phyloP scores from a whole-genome alignment of 2,329 filamentous ascomycete genomes.

The Neofusicoccum kwambonambiense region DNA sequence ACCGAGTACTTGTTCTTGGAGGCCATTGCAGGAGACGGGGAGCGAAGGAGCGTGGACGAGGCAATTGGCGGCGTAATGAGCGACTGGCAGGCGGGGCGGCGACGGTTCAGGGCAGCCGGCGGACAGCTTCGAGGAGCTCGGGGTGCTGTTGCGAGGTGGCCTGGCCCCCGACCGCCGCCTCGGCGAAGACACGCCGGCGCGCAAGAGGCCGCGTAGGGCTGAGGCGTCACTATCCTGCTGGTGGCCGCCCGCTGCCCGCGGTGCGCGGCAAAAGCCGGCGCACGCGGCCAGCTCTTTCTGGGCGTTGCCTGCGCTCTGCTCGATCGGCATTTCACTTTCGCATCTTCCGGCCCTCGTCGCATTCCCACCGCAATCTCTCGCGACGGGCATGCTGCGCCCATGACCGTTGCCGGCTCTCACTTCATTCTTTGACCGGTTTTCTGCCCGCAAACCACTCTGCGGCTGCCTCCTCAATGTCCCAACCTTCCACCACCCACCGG shows the following conservation, averaged over 20 bases:
- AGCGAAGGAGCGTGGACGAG: neutral
- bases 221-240: neutral
- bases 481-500: neutral
- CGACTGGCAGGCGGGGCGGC: constrained; percentile 11
- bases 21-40: constrained; percentile 6
- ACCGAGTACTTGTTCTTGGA: constrained; percentile 75
- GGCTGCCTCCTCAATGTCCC: constrained; percentile 8
- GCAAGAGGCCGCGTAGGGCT: constrained; percentile 3
- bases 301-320: neutral
- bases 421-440: neutral
- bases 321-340: constrained; percentile 14
- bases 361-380: constrained; percentile 5
- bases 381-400: neutral
- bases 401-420: neutral
- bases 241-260: neutral
- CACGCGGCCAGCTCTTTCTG: neutral
- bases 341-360: constrained; percentile 4
- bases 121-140: constrained; percentile 9
- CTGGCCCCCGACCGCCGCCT: neutral
- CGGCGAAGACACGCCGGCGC: neutral
- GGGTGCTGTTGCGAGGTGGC: constrained; percentile 4
- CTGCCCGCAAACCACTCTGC: neutral
- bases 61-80: constrained; percentile 13
- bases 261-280: too few relatives aligned
- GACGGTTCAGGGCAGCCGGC: neutral